Base-by-base conservation (phyloP, 2,329 filamentous ascomycete genomes). In the Biscogniauxia mediterranea region DNA sequence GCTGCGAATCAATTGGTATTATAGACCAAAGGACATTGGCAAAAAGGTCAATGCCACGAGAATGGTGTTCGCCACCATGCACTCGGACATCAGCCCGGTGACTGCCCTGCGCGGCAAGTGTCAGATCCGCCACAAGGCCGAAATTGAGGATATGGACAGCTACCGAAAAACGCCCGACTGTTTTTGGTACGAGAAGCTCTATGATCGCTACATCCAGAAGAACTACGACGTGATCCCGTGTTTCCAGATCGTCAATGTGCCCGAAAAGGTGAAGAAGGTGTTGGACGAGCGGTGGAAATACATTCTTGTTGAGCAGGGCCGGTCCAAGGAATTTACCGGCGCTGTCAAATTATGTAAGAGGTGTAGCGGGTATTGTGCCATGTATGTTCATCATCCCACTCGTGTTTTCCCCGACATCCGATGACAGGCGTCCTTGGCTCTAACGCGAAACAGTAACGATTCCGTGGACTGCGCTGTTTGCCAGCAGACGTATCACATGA, bases 391-490 rank as follows among this genome's bases (percentile, higher is more conserved):
- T 64, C 53, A 46, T 59, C 62, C 56, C 60, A 63, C 60, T 64
- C 57, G 55, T 61, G 58, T 61, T 58, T 32, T 58, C 64, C 53
- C 50, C 38, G 46, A 61, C 49, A 52, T 28, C 56, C 56, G 32
- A 53, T 56, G 55, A 58, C 25, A 56, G 38, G 38, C 13, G 38
- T 49, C 26, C 19, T 52, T 21, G 38, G 62, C 68, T 55, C 61
- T 61, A 15, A 60, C 49, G 20, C 26, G 55, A 28, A 56, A 59
- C 72, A 96, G 92, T 71, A 90, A 91, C 75, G 92, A 98, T 78
- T 98, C 95, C 49, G 95, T 98, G 23, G 94, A 98, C 75, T 99
- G 95, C 76, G 95, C 94, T 52, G 93, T 97, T 59, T 99, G 95
- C 77, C 86, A 89, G 73, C 89, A 93, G 75, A 98, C 94, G 15